A percentile compares a stretch with the other conserved stretches of the same genome.
Evolutionary conservation across 2,329 filamentous ascomycete genomes (phyloP).

Genomic region (Capronia coronata): DNA sequence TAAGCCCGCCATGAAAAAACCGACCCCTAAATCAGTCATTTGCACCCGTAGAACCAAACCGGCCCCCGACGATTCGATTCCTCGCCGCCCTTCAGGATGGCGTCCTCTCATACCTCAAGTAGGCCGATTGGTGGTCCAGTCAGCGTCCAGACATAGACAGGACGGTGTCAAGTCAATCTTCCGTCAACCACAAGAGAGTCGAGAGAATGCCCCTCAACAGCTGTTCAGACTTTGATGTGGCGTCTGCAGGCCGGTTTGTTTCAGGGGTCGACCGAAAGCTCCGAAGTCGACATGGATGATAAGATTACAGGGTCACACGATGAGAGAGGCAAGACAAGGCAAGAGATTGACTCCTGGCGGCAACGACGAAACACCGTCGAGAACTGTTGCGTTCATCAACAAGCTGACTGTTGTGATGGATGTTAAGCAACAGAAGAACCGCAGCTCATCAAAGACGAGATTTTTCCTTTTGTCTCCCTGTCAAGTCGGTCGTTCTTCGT

Average conservation of each 20-base stretch:
- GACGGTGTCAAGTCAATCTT: neutral
- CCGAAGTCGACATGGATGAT: slow-evolving; percentile 14
- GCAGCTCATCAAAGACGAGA: neutral
- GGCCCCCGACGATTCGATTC: neutral
- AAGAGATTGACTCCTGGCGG: slow-evolving; percentile 1
- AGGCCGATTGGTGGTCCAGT: neutral
- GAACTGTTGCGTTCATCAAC: neutral
- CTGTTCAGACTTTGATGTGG: no score
- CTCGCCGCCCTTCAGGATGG: neutral
- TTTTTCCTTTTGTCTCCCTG: neutral
- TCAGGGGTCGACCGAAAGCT: slow-evolving; percentile 15
- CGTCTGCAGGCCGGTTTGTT: slow-evolving; percentile 10
- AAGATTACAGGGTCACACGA: slow-evolving; percentile 18
- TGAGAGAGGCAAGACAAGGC: neutral
- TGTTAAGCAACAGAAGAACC: no score
- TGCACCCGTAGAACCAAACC: neutral
- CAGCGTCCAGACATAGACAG: neutral
- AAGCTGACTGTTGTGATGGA: no score
- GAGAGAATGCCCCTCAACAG: no score
- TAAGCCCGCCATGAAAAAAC: slow-evolving; percentile 5
- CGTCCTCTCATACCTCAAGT: neutral
- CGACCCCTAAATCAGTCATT: neutral
- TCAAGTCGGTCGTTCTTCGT: neutral
- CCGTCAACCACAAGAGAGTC: no score
- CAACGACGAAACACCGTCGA: neutral